These are phyloP conservation scores for Calocera viscosa DNA, from an alignment of 768 basidiomycete genomes.

Conservation along the genomic window DNA sequence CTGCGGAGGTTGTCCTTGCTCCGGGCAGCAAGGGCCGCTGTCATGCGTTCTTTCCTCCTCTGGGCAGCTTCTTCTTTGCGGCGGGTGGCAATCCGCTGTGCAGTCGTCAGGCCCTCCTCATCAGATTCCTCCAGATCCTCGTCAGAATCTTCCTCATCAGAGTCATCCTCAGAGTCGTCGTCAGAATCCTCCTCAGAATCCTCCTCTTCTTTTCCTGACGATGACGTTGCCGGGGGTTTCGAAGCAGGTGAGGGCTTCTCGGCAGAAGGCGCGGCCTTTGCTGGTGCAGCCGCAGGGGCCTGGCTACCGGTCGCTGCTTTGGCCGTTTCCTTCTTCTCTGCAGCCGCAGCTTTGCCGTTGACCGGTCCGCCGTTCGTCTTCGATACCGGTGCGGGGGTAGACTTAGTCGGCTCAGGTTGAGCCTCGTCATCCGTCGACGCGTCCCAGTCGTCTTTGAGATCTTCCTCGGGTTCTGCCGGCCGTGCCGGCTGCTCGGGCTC, in stretches of 20 bases:
- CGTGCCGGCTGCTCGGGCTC: constrained; percentile 25
- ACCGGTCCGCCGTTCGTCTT: too few species aligned
- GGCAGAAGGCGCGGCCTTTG: constrained; percentile 19
- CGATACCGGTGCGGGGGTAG: neutral
- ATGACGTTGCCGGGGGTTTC: constrained; percentile 16
- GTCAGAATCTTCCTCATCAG: constrained; percentile 21
- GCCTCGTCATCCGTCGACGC: constrained; percentile 42
- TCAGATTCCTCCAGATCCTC: constrained; percentile 28
- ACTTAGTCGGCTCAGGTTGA: neutral
- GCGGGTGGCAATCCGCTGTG: constrained; percentile 55
- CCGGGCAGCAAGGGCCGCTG: constrained; percentile 52
- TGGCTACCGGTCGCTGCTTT: too few species aligned
- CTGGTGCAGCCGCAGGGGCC: constrained; percentile 16
- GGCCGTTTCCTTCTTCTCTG: neutral
- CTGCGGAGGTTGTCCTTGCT: constrained; percentile 83
- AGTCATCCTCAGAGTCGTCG: constrained; percentile 27
- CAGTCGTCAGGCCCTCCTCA: constrained; percentile 53
- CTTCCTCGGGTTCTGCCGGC: constrained; percentile 23
- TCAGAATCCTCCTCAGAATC: constrained; percentile 20
- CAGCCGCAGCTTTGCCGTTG: neutral
- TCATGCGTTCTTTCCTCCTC: constrained; percentile 27
- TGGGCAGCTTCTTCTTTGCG: constrained; percentile 59
- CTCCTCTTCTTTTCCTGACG: constrained; percentile 24
- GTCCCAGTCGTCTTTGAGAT: constrained; percentile 47
- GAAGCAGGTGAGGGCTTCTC: constrained; percentile 23